Evolutionary conservation across 176 grass and related monocot species (phyloP).

Genomic region (Oryza punctata): DNA sequence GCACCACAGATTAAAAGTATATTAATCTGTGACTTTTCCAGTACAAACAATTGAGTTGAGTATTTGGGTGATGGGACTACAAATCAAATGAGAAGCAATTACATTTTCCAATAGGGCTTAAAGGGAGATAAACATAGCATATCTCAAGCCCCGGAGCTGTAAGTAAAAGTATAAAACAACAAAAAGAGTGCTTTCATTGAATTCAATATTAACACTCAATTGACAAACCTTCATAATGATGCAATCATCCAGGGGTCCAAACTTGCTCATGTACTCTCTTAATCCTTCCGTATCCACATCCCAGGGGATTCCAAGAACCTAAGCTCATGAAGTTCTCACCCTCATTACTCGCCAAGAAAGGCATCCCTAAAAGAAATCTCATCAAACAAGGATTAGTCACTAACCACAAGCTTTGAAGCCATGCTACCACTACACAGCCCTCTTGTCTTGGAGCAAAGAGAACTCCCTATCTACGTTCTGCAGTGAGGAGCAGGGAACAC

Average conservation of each 20-base stretch:
- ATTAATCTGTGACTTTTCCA: neutral
- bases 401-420: conserved; percentile 67
- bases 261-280: conserved; percentile 80
- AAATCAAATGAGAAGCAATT: neutral
- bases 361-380: conserved; percentile 34
- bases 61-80: neutral
- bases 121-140: neutral
- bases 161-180: neutral
- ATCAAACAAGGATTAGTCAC: conserved; percentile 33
- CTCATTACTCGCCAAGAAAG: conserved; percentile 35
- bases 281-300: conserved; percentile 83
- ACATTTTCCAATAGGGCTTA: conserved; percentile 5
- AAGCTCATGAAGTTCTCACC: conserved; percentile 22
- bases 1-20: conserved; percentile 4
- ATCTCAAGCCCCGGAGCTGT: neutral
- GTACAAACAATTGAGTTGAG: neutral
- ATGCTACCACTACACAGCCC: conserved; percentile 35
- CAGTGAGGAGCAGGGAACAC: neutral
- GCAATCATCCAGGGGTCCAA: conserved; percentile 75
- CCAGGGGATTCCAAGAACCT: conserved; percentile 90
- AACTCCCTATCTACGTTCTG: conserved; percentile 36
- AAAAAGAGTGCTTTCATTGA: neutral
- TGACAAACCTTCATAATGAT: conserved; percentile 76
- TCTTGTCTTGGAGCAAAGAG: conserved; percentile 11
- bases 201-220: neutral